A percentile compares a stretch with the other conserved stretches of the same genome.
phyloP scores from a whole-genome alignment of 306 rosid genomes.

The Herpetospermum pedunculosum region DNA sequence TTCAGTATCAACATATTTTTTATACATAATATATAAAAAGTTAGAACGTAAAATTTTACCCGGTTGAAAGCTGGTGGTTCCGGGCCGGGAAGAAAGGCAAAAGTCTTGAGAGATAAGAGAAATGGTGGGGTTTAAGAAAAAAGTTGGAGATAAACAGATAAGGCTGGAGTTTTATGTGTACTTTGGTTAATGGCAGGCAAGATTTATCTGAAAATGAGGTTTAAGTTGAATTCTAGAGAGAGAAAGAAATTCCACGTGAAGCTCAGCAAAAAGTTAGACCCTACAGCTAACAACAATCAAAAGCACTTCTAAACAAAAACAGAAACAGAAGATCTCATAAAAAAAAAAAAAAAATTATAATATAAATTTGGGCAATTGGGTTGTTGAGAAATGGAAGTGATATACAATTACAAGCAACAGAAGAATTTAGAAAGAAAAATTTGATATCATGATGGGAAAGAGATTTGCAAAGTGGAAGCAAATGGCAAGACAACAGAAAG shows the following conservation, averaged over 20 bases:
- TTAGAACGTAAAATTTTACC: not conserved
- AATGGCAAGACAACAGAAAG: conserved; percentile 62
- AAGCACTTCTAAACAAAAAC: not conserved
- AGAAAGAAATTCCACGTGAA: conserved; percentile 4
- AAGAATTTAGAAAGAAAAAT: not conserved
- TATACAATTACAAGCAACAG: not conserved
- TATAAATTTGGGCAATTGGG: not conserved
- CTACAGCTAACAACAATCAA: not conserved
- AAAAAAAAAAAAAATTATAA: not conserved
- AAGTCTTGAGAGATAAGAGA: not conserved
- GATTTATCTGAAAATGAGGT: conserved; percentile 27
- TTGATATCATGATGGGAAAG: conserved; percentile 24
- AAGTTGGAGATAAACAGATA: conserved; percentile 1
- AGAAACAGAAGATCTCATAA: not conserved
- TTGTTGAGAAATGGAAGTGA: not conserved
- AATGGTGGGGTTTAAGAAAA: not conserved
- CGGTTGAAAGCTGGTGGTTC: not conserved
- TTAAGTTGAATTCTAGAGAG: conserved; percentile 17
- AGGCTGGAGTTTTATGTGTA: conserved; percentile 6
- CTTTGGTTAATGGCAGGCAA: conserved; percentile 49
- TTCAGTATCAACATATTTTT: no score
- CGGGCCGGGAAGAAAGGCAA: not conserved
- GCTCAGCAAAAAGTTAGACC: not conserved
- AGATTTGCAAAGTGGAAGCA: conserved; percentile 60
- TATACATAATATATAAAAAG: not conserved